Evolutionary conservation across 78 protist species (phyloP).

Genomic region (Emiliania huxleyi): DNA sequence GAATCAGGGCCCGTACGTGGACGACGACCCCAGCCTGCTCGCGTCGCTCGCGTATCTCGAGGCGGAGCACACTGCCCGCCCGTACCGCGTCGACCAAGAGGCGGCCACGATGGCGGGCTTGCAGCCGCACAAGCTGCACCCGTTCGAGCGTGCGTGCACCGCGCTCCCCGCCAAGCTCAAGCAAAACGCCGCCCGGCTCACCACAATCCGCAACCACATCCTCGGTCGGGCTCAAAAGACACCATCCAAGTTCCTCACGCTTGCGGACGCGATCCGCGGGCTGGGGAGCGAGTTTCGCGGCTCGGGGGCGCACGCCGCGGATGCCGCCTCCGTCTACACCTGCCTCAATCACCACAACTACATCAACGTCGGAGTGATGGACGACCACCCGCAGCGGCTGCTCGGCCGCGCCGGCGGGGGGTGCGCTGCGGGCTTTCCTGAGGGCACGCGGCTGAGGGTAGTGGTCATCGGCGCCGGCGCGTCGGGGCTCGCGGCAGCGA

Average conservation of each 20-base stretch:
- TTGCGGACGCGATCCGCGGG: not conserved
- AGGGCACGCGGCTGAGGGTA: not conserved
- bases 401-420: not conserved
- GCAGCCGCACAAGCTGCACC: not conserved
- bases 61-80: not conserved
- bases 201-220: not conserved
- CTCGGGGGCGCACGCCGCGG: not conserved
- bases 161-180: not conserved
- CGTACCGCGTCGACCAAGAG: not conserved
- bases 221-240: not conserved
- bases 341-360: not conserved
- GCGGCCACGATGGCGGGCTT: not conserved
- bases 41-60: not conserved
- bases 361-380: not conserved
- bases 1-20: not conserved
- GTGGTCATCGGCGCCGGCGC: conserved; percentile 38
- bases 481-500: conserved; percentile 25
- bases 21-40: not conserved
- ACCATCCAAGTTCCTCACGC: not conserved
- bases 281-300: not conserved
- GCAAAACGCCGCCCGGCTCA: not conserved
- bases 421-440: not conserved
- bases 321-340: not conserved
- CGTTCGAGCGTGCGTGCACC: not conserved
- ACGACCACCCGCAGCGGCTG: not conserved